Evolutionary conservation across 108 stramenopile genomes (phyloP), one percentile per base, ranked within the genome.

Genomic region (Phaeodactylum tricornutum): DNA sequence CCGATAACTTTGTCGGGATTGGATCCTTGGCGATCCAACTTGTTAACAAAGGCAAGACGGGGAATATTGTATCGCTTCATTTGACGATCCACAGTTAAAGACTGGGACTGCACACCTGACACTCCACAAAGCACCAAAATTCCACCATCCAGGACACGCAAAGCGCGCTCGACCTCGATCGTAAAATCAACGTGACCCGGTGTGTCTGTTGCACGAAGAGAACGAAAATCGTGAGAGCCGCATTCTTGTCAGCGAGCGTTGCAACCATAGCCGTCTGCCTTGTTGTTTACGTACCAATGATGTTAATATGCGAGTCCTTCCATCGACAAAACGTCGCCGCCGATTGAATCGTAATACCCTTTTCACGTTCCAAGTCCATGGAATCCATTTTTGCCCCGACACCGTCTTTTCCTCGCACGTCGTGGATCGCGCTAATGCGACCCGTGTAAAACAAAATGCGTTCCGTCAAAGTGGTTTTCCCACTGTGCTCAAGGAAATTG

Each of bases 311-410:
- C 29, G 87, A 50, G 62, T 95, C 93, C 38, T 84, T 83, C 96
- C 97, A 98, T 53, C 55, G 47, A 64, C 95, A 96, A 72, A 88
- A 96, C 19, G 99, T 99, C n/a, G 99, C 99, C 17, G 99, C 99
- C 47, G 79, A 83, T 62, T 97, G 89, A 72, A 99, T 98, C 29
- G 97, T 99, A 53, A 98, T 99, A 27, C 97, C 96, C 64, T 96
- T 96, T 69, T 99, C 94, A 31, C 96, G 69, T 59, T 99, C 99
- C 34, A 98, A 64, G 43, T 98, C 99, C 99, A 99, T 99, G 48
- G 68, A 72, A 71, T 99, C 99, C 99, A 99, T 99, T 61, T 98
- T 99, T 51, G 99, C 99, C 15, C 97, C 97, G n/a, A 97, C 94
- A 2, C 96, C 96, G 61, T 93, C 92, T 54, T 90, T 92, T 4